Evolutionary conservation across 139 green algal species (phyloP), one percentile per base, ranked within the genome.

Genomic region (Cymbomonas tetramitiformis): DNA sequence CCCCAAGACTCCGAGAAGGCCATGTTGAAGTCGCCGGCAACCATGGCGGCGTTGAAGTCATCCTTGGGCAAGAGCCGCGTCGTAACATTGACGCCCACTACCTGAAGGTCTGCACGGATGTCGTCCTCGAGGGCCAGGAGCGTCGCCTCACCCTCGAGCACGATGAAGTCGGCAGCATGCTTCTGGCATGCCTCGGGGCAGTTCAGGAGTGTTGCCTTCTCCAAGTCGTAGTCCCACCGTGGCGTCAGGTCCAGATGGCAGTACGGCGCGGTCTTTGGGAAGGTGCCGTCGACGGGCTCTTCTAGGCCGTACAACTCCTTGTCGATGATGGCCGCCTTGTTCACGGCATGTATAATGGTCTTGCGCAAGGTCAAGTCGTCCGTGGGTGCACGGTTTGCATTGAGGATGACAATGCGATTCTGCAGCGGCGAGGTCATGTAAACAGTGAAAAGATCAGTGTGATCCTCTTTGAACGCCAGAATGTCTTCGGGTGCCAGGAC

Each of bases 291-390:
- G n/a, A 46, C 53, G 18, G 19, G n/a, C 53, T 62, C 28, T 21
- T 62, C 30, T 41, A 62, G 19, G 9, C 53, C 53, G 9, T 19
- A 40, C 6, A 62, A 46, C 19, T 59, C 44, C 30, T 62, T 29
- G 23, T 62, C 31, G 53, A 62, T 58, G 28, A 62, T 62, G n/a
- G 10, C 15, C 21, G 38, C 53, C 44, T 62, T 62, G 15, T 62
- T 47, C 7, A 62, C 12, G 9, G 12, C 41, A 47, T 62, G 53
- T 23, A 62, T 61, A 21, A 62, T 62, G 44, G 51, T 23, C 53
- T 62, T 62, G 19, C 53, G 26, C 21, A 23, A 24, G 7, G 7
- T 24, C 9, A 63, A n/a, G 44, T 25, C 18, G 53, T 62, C 53
- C 28, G 44, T 63, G 8, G 53, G 53, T 62, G 53, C 53, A 23